These are phyloP conservation scores for Penicillium crystallinum DNA, from an alignment of 495 filamentous ascomycete genomes.

Conservation along the genomic window DNA sequence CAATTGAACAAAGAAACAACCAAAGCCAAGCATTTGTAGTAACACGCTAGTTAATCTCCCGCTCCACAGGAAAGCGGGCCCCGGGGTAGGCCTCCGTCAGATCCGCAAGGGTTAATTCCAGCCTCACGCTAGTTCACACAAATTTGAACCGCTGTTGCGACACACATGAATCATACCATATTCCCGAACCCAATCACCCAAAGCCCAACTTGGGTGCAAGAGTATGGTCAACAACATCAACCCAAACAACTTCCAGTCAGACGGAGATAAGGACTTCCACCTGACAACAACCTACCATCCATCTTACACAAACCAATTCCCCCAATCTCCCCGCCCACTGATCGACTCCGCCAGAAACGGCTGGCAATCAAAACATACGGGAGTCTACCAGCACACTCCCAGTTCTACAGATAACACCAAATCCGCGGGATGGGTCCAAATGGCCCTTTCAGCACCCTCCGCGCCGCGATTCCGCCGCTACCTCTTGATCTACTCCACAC, in stretches of 20 bases:
- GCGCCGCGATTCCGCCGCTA: slow-evolving; percentile 48
- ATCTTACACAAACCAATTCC: slow-evolving; percentile 7
- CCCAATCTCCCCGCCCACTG: slow-evolving; percentile 30
- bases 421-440: slow-evolving; percentile 24
- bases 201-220: neutral
- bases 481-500: slow-evolving; percentile 36
- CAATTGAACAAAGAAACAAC: neutral
- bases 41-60: too few relatives aligned
- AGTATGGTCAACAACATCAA: neutral
- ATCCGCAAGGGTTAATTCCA: neutral
- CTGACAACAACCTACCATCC: slow-evolving; percentile 3
- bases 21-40: neutral
- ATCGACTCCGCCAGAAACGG: slow-evolving; percentile 44
- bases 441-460: slow-evolving; percentile 29
- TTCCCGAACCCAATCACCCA: neutral
- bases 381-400: slow-evolving; percentile 15
- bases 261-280: slow-evolving; percentile 17
- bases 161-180: neutral
- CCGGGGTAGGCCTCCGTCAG: neutral
- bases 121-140: too few relatives aligned
- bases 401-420: slow-evolving; percentile 14
- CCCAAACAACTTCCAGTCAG: slow-evolving; percentile 10
- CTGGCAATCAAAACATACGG: slow-evolving; percentile 33
- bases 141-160: too few relatives aligned
- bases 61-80: neutral